phyloP scores from a whole-genome alignment of 257 asterid genomes.

The Solanum medicagineum region DNA sequence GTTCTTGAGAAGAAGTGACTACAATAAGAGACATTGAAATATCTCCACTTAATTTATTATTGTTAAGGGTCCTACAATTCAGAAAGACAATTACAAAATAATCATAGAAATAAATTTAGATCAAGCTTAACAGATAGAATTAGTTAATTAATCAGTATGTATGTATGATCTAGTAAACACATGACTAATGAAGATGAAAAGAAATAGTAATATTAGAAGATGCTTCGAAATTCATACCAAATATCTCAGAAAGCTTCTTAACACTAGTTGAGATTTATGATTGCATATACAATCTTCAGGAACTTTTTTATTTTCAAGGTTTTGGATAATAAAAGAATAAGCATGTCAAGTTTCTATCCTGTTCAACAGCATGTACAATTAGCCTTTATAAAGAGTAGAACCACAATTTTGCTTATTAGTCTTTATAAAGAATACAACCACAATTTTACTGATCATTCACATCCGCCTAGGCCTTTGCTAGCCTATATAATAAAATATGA shows the following conservation, averaged over 20 bases:
- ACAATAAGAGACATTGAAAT: constrained; percentile 20
- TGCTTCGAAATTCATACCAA: background rate
- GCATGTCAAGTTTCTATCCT: background rate
- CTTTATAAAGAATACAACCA: background rate
- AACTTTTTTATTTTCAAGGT: background rate
- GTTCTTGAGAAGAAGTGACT: too few relatives aligned
- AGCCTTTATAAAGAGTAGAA: background rate
- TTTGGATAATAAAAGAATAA: background rate
- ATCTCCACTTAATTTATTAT: constrained; percentile 52
- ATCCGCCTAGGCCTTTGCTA: background rate
- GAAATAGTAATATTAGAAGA: background rate
- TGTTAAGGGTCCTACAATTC: constrained; percentile 78
- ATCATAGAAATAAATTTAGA: background rate
- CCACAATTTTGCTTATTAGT: background rate
- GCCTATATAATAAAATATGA: background rate
- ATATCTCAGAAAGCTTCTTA: background rate
- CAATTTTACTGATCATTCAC: background rate
- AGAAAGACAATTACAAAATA: background rate
- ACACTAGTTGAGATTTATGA: background rate
- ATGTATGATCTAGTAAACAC: background rate
- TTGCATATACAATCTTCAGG: background rate
- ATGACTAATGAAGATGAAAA: background rate
- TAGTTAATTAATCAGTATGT: background rate
- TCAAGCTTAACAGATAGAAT: background rate
- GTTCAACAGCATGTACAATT: background rate